Evolutionary conservation across 768 basidiomycete genomes (phyloP).

Genomic region (Austroboletus festivus): DNA sequence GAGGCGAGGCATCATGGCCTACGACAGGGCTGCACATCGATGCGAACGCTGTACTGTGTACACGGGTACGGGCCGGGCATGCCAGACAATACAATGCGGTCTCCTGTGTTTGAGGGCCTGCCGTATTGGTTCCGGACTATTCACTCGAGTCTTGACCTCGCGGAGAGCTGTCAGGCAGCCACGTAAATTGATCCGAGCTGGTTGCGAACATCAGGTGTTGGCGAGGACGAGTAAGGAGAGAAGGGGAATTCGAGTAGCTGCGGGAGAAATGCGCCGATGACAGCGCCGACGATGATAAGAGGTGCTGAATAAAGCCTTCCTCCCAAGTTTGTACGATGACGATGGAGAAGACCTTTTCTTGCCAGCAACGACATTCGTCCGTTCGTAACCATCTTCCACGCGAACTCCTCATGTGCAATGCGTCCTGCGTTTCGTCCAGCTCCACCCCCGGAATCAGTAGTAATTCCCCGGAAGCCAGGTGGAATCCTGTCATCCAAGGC

Average conservation of each 20-base stretch:
- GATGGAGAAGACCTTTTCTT: slow-evolving; percentile 1
- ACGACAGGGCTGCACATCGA: background rate
- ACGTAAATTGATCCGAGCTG: slow-evolving; percentile 3
- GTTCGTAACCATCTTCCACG: slow-evolving; percentile 14
- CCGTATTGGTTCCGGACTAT: background rate
- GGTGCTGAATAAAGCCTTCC: background rate
- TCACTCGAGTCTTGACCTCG: background rate
- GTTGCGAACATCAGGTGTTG: background rate
- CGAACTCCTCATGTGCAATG: slow-evolving; percentile 24
- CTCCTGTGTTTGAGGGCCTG: background rate
- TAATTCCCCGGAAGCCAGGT: slow-evolving; percentile 4
- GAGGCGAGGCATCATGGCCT: background rate
- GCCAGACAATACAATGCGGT: too few relatives aligned
- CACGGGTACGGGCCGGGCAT: too few relatives aligned
- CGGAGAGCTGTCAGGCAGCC: too few relatives aligned
- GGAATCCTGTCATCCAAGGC: slow-evolving; percentile 13
- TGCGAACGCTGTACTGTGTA: background rate
- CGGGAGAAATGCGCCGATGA: too few relatives aligned
- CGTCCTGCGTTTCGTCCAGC: slow-evolving; percentile 19
- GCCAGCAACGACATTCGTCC: slow-evolving; percentile 7
- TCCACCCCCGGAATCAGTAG: slow-evolving; percentile 20
- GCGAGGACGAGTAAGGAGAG: background rate
- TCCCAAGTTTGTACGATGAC: background rate
- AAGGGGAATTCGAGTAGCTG: too few relatives aligned
- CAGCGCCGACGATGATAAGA: background rate